Evolutionary conservation across 192 early-diverging fungal genomes (phyloP), one percentile per base, ranked within the genome.

Genomic region (Lunasporangiospora selenospora): DNA sequence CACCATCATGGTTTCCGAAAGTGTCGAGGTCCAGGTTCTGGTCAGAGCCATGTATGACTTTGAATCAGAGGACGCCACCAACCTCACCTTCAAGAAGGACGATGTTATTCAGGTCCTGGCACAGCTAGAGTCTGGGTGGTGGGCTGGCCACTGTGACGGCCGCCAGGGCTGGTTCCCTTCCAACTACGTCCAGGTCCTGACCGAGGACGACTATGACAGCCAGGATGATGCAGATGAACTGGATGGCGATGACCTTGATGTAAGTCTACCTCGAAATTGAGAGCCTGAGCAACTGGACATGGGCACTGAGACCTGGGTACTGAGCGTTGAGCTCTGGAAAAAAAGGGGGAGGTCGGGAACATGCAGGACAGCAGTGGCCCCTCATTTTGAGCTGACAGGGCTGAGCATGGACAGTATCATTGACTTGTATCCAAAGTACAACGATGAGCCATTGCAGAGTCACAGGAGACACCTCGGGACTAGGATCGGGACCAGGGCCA

Each of bases 41-140:
- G 87, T 89, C 44, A 73, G 85, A 67, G 93, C 92, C 13, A 78
- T 90, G 51, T 92, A 91, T 75, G 91, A 92, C 75, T 95, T 90
- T 80, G 60, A 79, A 44, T 88, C 85, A 61, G 77, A 85, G 16
- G 91, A 92, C 53, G 78, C 85, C 53, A 86, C 88, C 49, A 84
- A 82, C 46, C 83, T 95, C 33, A 80, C 86, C 7, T 93, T 95
- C 70, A 83, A 80, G 32, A 75, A 81, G 52, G 92, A 89, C 54
- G 90, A 95, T 51, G 62, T 90, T 34, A 91, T 95, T 64, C 86
- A 90, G 53, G 93, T 95, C 19, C 78, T 93, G 19, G 87, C 85
- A 6, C 87, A 88, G 62, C 85, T 93, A 12, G 85, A 89, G 50
- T 88, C 88, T 0, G 93, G 93, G 6, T 95, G 93, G 93, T 95